Base-by-base conservation (phyloP, 306 rosid species). In the Dryas drummondii region DNA sequence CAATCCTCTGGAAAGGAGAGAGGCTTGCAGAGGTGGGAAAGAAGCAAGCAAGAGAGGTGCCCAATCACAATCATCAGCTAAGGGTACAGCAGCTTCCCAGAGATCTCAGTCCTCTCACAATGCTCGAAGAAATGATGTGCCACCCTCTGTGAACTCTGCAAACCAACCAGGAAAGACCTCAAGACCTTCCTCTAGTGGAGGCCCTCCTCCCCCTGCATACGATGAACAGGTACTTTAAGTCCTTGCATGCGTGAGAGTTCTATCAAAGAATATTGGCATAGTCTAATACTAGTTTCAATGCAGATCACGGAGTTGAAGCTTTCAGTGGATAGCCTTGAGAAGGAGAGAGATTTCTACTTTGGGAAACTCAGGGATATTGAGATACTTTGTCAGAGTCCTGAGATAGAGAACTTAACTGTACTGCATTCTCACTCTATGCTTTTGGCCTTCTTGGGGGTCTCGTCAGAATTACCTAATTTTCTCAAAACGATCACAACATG, bases 291-390 rank as follows among this genome's bases (percentile, higher is more conserved):
- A 37, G 57, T 63, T 9, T 68, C 0, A 50, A 70, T 85, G 88
- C 89, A 94, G 99, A 84, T 94, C 78, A 94, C 99, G 0, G 91
- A 84, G 68, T 80, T 94, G 87, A 96, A 96, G 76, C 76, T 96
- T 22, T 92, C 99, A 4, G 87, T 96, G 51, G 98, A 96, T 76
- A 91, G 96, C 80, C 99, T 96, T 68, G 99, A 96, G 88, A 96
- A 96, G 85, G 98, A 96, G 70, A 70, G 99, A 57, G 98, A 96
- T 64, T 96, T 92, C 87, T 96, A 96, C 80, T 94, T 94, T 74
- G 89, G 86, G 0, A 94, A 94, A 76, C 82, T 92, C 68, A 87
- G 99, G 79, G 99, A 94, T 62, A 90, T 94, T 60, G 97, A 94
- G 86, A 87, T 92, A 74, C 86, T 94, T 45, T 92, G 99, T 78